A percentile compares a stretch with the other conserved stretches of the same genome.
Conservation (phyloP, 495 filamentous ascomycete genomes). For the Penicillium goetzii region DNA sequence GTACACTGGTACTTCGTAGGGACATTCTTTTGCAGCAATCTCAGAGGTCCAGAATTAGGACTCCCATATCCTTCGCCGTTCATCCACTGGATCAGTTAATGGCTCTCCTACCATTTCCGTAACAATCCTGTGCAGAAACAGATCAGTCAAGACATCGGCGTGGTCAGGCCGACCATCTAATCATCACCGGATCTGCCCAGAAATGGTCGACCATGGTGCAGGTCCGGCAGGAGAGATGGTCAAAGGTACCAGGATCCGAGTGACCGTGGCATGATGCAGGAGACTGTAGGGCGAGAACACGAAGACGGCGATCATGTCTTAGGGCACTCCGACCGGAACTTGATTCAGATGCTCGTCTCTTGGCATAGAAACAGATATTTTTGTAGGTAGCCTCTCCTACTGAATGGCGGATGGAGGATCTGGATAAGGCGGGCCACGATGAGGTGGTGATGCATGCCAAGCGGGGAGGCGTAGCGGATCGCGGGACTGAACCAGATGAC, state of each 20-base stretch:
- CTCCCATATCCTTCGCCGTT: background rate
- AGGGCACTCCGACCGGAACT: slow-evolving; percentile 7
- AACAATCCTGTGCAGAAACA: background rate
- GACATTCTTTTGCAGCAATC: background rate
- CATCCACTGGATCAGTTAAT: background rate
- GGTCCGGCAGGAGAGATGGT: background rate
- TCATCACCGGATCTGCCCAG: background rate
- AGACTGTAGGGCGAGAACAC: background rate
- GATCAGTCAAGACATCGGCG: background rate
- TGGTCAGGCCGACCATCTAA: slow-evolving; percentile 18
- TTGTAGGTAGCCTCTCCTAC: background rate
- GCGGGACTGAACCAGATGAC: background rate
- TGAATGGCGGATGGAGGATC: background rate
- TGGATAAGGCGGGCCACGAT: background rate
- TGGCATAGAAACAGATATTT: background rate
- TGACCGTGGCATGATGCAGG: background rate
- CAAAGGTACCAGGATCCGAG: background rate
- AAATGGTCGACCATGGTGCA: background rate
- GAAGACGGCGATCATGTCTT: slow-evolving; percentile 7
- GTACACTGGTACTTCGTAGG: background rate
- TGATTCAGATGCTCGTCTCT: background rate
- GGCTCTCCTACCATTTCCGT: slow-evolving; percentile 4
- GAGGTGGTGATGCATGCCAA: slow-evolving; percentile 17
- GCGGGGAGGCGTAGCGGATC: slow-evolving; percentile 3
- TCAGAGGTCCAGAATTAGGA: background rate